phyloP scores from a whole-genome alignment of 208 protist genomes.

The Crithidia fasciculata region DNA sequence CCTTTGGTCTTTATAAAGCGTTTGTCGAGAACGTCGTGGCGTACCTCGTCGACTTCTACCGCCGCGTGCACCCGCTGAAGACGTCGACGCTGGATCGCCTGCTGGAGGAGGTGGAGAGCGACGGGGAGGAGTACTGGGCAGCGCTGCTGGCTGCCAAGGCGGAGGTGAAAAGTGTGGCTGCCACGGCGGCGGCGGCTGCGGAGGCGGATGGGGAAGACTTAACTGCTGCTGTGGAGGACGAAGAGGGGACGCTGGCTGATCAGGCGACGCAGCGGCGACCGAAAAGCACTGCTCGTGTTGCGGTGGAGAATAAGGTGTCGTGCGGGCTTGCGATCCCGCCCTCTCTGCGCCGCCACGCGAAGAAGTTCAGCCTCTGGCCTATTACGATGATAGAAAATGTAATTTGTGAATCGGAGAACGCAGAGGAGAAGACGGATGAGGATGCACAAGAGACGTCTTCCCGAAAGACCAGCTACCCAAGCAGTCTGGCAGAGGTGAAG shows the following conservation, averaged over 20 bases:
- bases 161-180: slow-evolving; percentile 22
- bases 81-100: slow-evolving; percentile 43
- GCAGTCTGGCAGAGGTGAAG: slow-evolving; percentile 60
- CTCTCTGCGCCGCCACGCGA: slow-evolving; percentile 61
- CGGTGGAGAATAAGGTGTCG: slow-evolving; percentile 40
- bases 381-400: slow-evolving; percentile 50
- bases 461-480: slow-evolving; percentile 21
- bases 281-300: slow-evolving; percentile 12
- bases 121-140: slow-evolving; percentile 78
- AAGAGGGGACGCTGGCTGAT: not conserved
- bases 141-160: slow-evolving; percentile 54
- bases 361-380: slow-evolving; percentile 83
- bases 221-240: not conserved
- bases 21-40: slow-evolving; percentile 58
- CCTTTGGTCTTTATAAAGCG: slow-evolving; percentile 62
- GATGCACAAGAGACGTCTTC: not conserved
- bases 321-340: slow-evolving; percentile 67
- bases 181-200: slow-evolving; percentile 23
- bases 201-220: slow-evolving; percentile 6
- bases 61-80: slow-evolving; percentile 61
- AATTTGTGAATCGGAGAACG: not conserved
- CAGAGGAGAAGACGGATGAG: not conserved
- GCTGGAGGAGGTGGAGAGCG: slow-evolving; percentile 52
- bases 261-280: not conserved
- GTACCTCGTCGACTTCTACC: slow-evolving; percentile 75